A percentile compares a stretch with the other conserved stretches of the same genome.
Conservation (phyloP, 768 basidiomycete genomes). For the Phanerochaete carnosa region DNA sequence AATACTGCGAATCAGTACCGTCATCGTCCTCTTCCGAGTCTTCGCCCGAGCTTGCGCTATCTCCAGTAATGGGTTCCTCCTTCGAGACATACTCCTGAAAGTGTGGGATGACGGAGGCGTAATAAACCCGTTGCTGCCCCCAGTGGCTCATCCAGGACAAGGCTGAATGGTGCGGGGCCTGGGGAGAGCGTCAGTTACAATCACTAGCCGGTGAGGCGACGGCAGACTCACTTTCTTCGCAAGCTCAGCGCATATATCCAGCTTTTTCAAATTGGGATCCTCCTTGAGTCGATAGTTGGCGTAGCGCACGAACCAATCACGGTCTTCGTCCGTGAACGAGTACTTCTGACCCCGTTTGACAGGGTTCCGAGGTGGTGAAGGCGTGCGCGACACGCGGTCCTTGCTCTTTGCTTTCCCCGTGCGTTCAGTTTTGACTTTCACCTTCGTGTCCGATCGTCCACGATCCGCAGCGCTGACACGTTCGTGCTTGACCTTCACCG, state of each 20-base stretch:
- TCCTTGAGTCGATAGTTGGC: slow-evolving; percentile 57
- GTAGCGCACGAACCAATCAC: slow-evolving; percentile 63
- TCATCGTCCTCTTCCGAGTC: slow-evolving; percentile 23
- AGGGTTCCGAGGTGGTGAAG: slow-evolving; percentile 53
- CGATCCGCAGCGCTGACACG: neutral
- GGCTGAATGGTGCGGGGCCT: slow-evolving; percentile 68
- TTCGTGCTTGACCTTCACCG: neutral
- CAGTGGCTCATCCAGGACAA: slow-evolving; percentile 68
- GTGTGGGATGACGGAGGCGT: slow-evolving; percentile 48
- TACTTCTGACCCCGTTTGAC: slow-evolving; percentile 42
- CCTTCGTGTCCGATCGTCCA: neutral
- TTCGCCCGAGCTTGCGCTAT: neutral
- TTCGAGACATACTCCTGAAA: neutral
- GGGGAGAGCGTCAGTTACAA: neutral
- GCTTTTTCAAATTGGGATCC: slow-evolving; percentile 50
- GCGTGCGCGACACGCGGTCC: slow-evolving; percentile 50
- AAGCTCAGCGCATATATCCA: slow-evolving; percentile 51
- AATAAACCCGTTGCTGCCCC: slow-evolving; percentile 61
- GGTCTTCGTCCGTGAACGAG: slow-evolving; percentile 65
- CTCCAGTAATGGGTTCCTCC: neutral
- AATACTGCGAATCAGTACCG: slow-evolving; percentile 32
- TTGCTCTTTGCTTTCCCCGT: neutral
- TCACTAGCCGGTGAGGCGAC: neutral
- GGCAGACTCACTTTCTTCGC: slow-evolving; percentile 56
- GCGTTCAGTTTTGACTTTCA: neutral